Conservation (phyloP, 495 filamentous ascomycete genomes). For the Extremus antarcticus region DNA sequence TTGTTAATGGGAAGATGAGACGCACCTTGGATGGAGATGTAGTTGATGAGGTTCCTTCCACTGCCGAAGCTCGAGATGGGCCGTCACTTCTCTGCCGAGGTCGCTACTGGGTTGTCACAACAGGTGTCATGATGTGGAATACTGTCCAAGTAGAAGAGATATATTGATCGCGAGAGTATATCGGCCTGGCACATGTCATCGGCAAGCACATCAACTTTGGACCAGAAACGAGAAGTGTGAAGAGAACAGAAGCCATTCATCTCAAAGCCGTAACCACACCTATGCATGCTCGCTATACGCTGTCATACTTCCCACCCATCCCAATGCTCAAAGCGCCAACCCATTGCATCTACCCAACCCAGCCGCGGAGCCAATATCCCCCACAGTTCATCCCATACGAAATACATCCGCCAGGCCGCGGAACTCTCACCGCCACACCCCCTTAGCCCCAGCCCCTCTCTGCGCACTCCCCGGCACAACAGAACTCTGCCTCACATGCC, state of each 20-base stretch:
- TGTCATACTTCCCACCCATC: not conserved
- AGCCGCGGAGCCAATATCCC: not conserved
- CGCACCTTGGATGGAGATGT: not conserved
- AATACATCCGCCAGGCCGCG: conserved; percentile 7
- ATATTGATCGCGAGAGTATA: not conserved
- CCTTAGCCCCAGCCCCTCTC: not conserved
- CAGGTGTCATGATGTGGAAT: too few relatives aligned
- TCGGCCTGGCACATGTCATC: too few relatives aligned
- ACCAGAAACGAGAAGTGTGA: too few relatives aligned
- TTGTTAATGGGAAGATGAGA: not conserved
- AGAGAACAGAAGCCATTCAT: too few relatives aligned
- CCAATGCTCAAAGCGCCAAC: not conserved
- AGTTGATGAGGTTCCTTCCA: not conserved
- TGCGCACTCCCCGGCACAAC: not conserved
- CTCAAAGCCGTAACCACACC: not conserved
- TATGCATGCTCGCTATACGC: not conserved
- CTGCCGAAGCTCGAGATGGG: not conserved
- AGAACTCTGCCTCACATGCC: conserved; percentile 7
- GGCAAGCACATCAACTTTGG: too few relatives aligned
- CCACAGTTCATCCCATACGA: not conserved
- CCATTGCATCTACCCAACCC: not conserved
- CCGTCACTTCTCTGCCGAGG: not conserved
- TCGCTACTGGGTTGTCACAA: too few relatives aligned
- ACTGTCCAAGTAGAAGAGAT: too few relatives aligned
- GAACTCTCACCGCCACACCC: not conserved